Percentiles rank a stretch among this genome's conserved stretches.
These are phyloP conservation scores for Suillus decipiens DNA, from an alignment of 768 basidiomycete genomes.

Conservation along the genomic window DNA sequence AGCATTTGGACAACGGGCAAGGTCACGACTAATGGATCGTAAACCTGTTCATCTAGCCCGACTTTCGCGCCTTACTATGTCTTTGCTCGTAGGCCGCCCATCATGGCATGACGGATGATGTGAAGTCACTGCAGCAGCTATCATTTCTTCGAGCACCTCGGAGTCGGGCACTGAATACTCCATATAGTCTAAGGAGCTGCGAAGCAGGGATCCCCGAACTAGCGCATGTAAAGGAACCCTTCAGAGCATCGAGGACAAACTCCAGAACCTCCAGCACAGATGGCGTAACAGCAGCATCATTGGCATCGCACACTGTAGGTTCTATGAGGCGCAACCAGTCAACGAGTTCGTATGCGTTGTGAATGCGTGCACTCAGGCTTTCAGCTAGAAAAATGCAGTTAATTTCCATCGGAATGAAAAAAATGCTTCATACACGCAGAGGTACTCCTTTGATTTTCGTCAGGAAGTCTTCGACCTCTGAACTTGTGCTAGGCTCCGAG, in stretches of 20 bases:
- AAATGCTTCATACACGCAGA: conserved; percentile 43
- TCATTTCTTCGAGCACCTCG: conserved; percentile 45
- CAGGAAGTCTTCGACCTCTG: conserved; percentile 47
- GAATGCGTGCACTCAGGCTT: conserved; percentile 33
- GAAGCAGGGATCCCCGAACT: conserved; percentile 30
- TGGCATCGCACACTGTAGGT: conserved; percentile 18
- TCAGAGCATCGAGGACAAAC: conserved; percentile 32
- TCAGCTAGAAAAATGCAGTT: conserved; percentile 35
- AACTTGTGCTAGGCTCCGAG: conserved; percentile 15
- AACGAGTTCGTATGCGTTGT: conserved; percentile 56
- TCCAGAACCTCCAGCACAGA: conserved; percentile 41
- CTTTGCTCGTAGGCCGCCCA: conserved; percentile 19
- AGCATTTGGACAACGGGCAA: conserved; percentile 68
- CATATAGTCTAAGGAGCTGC: conserved; percentile 40
- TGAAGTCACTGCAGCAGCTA: conserved; percentile 43
- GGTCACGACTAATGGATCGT: conserved; percentile 81
- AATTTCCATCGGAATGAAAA: neutral
- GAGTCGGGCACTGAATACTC: conserved; percentile 38
- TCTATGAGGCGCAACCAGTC: conserved; percentile 60
- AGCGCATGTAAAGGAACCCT: conserved; percentile 10
- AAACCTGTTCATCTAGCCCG: conserved; percentile 46
- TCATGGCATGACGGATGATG: conserved; percentile 32
- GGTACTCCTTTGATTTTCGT: conserved; percentile 41
- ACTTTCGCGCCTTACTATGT: conserved; percentile 21
- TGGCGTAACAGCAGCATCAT: conserved; percentile 7